Conservation (phyloP, 441 rosid species). For the Erodium chrysanthum region DNA sequence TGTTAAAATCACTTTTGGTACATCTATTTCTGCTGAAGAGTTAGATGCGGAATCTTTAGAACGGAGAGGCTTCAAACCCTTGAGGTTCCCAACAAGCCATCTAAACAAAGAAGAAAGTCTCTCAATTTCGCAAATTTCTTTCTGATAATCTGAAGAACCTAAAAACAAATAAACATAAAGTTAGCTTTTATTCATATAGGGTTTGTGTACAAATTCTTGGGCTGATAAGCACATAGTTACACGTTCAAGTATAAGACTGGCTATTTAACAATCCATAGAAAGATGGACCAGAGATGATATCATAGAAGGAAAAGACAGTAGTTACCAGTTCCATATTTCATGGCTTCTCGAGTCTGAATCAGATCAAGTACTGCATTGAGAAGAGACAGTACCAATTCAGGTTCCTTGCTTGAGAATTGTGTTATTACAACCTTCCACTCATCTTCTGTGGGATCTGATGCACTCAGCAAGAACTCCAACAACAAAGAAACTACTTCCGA, state of each 20-base stretch:
- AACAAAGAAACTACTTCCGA: conserved; percentile 60
- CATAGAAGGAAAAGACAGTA: neutral
- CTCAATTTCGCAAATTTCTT: conserved; percentile 31
- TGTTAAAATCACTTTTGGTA: conserved; percentile 32
- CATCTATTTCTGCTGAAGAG: conserved; percentile 20
- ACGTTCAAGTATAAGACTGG: neutral
- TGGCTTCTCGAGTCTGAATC: conserved; percentile 40
- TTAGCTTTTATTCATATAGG: neutral
- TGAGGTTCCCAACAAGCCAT: conserved; percentile 57
- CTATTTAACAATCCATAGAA: too few species aligned
- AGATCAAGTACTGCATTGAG: conserved; percentile 52
- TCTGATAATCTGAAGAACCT: conserved; percentile 22
- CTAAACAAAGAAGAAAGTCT: conserved; percentile 48
- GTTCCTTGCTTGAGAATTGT: conserved; percentile 62
- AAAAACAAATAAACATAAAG: neutral
- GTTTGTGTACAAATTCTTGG: neutral
- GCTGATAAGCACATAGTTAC: neutral
- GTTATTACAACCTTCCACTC: conserved; percentile 57
- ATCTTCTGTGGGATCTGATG: conserved; percentile 39
- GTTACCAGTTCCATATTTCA: conserved; percentile 44
- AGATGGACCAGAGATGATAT: too few species aligned
- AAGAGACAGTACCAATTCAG: conserved; percentile 57
- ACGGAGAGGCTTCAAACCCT: conserved; percentile 34
- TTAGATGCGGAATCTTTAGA: conserved; percentile 24
- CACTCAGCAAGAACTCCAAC: conserved; percentile 50